Evolutionary conservation across 495 filamentous ascomycete species (phyloP).

Genomic region (Neurospora sp.): DNA sequence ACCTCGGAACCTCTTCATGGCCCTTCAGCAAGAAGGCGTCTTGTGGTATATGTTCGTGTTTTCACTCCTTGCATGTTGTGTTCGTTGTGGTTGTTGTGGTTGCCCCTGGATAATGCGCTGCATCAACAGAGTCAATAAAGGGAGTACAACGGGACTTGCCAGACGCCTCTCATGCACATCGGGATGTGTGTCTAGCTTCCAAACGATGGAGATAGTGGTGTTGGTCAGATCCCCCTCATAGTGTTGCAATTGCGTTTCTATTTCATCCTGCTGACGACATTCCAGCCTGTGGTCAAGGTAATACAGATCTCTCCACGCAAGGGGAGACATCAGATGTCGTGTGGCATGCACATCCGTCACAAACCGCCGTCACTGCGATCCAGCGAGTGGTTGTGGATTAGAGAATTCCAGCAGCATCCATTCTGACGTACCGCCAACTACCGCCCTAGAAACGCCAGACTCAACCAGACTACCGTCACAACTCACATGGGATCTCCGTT

Average conservation of each 20-base stretch:
- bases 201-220: background rate
- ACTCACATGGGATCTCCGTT: background rate
- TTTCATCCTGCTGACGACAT: background rate
- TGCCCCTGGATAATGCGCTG: background rate
- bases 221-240: background rate
- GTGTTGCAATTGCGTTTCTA: background rate
- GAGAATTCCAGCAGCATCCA: background rate
- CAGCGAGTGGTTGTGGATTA: background rate
- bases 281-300: background rate
- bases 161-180: background rate
- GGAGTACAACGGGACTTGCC: background rate
- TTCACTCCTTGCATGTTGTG: background rate
- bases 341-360: background rate
- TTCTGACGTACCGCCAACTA: background rate
- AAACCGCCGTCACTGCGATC: background rate
- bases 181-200: conserved; percentile 6
- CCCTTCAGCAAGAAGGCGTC: background rate
- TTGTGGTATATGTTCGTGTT: background rate
- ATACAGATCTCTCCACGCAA: background rate
- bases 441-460: background rate
- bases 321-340: background rate
- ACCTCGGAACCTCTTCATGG: background rate
- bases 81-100: background rate
- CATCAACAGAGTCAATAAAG: background rate
- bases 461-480: background rate